phyloP scores from a whole-genome alignment of 83 land plant genomes.

The Larix sibirica region DNA sequence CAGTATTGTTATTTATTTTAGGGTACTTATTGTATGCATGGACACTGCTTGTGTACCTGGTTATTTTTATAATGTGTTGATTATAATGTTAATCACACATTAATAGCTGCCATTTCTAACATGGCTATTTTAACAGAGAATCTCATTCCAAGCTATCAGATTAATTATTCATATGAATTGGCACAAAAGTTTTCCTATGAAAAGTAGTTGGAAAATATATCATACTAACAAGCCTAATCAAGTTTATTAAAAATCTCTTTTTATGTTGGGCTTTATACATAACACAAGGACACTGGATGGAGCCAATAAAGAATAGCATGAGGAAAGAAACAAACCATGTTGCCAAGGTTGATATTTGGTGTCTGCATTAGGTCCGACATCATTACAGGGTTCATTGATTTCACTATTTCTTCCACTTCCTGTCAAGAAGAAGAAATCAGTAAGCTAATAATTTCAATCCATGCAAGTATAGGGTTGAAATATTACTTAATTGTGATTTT shows the following conservation, averaged over 20 bases:
- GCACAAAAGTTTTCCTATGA: not conserved
- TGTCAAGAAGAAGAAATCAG: conserved; percentile 17
- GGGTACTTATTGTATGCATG: too few species aligned
- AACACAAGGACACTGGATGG: not conserved
- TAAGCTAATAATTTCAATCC: too few species aligned
- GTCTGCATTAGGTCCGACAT: conserved; percentile 63
- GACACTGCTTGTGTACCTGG: too few species aligned
- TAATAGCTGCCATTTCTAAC: too few species aligned
- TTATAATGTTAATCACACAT: too few species aligned
- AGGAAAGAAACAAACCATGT: conserved; percentile 9
- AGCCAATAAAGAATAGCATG: not conserved
- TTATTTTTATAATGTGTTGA: too few species aligned
- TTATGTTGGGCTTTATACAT: not conserved
- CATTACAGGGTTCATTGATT: conserved; percentile 76
- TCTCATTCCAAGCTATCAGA: too few species aligned
- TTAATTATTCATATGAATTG: not conserved
- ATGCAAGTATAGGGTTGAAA: too few species aligned
- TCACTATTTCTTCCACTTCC: conserved; percentile 77
- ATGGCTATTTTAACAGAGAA: too few species aligned
- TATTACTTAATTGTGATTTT: not conserved
- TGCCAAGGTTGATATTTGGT: conserved; percentile 24
- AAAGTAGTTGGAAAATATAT: not conserved
- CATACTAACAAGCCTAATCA: not conserved
- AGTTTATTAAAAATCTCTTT: not conserved
- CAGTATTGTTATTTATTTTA: too few species aligned